Base-by-base conservation (phyloP, 1,284 basidiomycete genomes). In the Irpex rosettiformis region DNA sequence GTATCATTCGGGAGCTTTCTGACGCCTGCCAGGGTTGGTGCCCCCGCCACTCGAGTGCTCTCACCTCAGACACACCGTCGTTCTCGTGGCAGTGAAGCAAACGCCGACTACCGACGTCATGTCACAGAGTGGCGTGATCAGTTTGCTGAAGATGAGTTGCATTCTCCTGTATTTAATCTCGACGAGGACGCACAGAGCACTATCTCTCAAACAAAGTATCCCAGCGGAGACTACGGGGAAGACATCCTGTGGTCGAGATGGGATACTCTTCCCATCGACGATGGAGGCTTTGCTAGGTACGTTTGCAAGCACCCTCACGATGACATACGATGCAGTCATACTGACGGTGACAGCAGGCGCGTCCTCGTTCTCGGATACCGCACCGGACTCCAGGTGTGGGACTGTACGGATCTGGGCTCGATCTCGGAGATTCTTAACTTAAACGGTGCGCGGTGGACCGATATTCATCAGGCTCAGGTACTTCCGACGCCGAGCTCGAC, bases 361-460 rank as follows among this genome's bases (percentile, higher is more conserved):
- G 69, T 88, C 4, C 77, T 90, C 8, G 70, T 88, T 48, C 70
- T 89, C 7, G 83, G 78, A 0, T 89, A 89, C 67, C 66, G 73
- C 6, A 70, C 74, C 4, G 84, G 84, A 3, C 66, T 91, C 40
- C 86, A 89, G 65, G 76, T 89, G 27, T 91, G 88, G 88, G 86
- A 90, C 65, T 84, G 83, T 62, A 78, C 80, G 4, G 76, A 81
- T 62, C 70, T 89, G 11, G 79, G 76, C 13, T 76, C 79, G 0
- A 78, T 89, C 2, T 68, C 73, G 0, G 88, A 90, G 65, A 66
- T 81, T 24, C 70, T 82, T 8, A 83, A 85, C 62, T 62, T 86
- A 40, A 68, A 68, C 13, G 71, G 66, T 52, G 60, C 62, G n/a
- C 67, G 63, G n/a, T 73, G 70, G 71, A 74, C 75, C 5, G 67